Evolutionary conservation across 768 basidiomycete species (phyloP).

Genomic region (Coprinopsis strossmayeri): DNA sequence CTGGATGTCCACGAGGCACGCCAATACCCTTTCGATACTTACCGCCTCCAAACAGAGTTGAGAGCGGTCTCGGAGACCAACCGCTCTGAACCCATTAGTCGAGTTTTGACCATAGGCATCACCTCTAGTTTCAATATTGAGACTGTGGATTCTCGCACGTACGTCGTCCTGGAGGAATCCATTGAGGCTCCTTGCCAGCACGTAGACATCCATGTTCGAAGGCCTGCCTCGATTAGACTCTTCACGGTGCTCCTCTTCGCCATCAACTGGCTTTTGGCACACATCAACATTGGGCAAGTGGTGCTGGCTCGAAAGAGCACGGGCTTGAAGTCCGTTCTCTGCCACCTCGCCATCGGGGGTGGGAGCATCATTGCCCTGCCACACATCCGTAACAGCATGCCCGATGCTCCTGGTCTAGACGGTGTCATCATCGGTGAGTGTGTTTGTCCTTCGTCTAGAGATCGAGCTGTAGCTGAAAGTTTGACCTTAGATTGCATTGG

Average conservation of each 20-base stretch:
- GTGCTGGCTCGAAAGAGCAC: conserved; percentile 32
- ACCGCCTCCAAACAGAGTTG: conserved; percentile 42
- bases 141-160: conserved; percentile 33
- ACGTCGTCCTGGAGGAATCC: conserved; percentile 6
- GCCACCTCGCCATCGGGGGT: conserved; percentile 32
- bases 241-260: conserved; percentile 41
- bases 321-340: conserved; percentile 25
- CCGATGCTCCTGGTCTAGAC: conserved; percentile 49
- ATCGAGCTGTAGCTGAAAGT: too few relatives aligned
- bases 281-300: conserved; percentile 41
- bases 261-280: conserved; percentile 49
- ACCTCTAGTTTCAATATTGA: conserved; percentile 42
- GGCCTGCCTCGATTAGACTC: conserved; percentile 38
- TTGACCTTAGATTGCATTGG: conserved; percentile 40
- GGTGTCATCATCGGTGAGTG: too few relatives aligned
- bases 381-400: conserved; percentile 48
- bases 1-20: conserved; percentile 49
- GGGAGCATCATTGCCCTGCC: conserved; percentile 41
- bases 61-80: conserved; percentile 30
- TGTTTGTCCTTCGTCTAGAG: too few relatives aligned
- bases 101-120: conserved; percentile 33
- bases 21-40: conserved; percentile 53
- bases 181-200: conserved; percentile 30
- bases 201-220: conserved; percentile 35
- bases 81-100: conserved; percentile 33